These are phyloP conservation scores for Isatis tinctoria DNA, from an alignment of 345 rosid genomes.

Conservation along the genomic window DNA sequence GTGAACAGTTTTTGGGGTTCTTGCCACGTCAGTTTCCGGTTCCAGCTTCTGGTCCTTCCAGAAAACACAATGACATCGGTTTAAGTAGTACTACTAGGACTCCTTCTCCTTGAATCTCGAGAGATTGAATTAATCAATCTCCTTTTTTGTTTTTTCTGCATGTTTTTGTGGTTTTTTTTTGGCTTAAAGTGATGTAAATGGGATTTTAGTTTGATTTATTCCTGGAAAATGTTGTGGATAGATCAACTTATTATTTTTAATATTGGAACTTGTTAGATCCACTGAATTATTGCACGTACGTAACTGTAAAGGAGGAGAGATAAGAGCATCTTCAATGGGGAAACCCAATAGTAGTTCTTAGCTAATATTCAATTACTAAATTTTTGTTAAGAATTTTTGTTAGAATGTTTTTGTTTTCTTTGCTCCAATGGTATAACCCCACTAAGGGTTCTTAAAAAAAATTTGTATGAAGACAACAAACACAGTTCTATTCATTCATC, in stretches of 20 bases:
- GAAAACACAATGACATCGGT: slow-evolving; percentile 89
- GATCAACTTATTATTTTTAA: neutral
- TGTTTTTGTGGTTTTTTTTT: neutral
- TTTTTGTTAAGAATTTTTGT: no score
- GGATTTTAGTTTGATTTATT: slow-evolving; percentile 4
- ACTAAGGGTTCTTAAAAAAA: no score
- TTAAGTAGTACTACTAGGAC: slow-evolving; percentile 24
- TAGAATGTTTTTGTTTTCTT: no score
- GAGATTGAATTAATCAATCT: neutral
- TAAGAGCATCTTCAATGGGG: no score
- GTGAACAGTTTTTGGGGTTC: slow-evolving; percentile 55
- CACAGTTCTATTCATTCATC: neutral
- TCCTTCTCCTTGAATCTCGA: slow-evolving; percentile 24
- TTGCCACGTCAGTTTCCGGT: slow-evolving; percentile 75
- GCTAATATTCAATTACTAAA: no score
- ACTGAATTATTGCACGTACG: slow-evolving; percentile 5
- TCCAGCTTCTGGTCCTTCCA: slow-evolving; percentile 89
- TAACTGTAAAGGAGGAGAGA: slow-evolving; percentile 7
- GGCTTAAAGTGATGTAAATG: slow-evolving; percentile 13
- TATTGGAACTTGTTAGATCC: slow-evolving; percentile 1
- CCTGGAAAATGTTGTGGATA: slow-evolving; percentile 4
- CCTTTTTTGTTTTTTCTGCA: neutral
- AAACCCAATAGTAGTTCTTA: no score
- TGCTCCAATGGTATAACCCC: no score
- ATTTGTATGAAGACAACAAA: neutral